Percentiles rank a stretch among this genome's conserved stretches.
These are phyloP conservation scores for Tolypocladium ophioglossoides DNA, from an alignment of 2,329 filamentous ascomycete species.

Conservation along the genomic window DNA sequence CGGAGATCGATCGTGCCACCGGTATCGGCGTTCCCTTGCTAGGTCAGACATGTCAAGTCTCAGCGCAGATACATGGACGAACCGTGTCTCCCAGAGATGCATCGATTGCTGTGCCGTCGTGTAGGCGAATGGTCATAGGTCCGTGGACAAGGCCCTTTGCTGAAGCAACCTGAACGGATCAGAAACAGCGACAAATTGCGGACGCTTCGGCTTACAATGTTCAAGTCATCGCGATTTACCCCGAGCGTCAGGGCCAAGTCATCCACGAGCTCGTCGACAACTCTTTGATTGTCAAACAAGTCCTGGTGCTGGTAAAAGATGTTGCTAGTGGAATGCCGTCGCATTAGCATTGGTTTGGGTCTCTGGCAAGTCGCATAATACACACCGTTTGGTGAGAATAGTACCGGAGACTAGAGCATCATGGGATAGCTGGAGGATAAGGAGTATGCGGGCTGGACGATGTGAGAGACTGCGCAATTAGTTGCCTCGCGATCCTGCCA, in stretches of 20 bases:
- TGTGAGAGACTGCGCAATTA: background rate
- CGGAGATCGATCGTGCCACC: conserved; percentile 33
- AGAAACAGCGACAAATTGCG: background rate
- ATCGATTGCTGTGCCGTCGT: conserved; percentile 29
- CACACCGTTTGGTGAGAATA: conserved; percentile 51
- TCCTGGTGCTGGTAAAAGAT: conserved; percentile 70
- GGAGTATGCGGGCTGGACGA: conserved; percentile 40
- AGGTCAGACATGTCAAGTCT: conserved; percentile 5
- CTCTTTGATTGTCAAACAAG: conserved; percentile 57
- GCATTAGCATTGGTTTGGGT: background rate
- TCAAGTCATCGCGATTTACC: conserved; percentile 52
- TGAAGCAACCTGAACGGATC: conserved; percentile 48
- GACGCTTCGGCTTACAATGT: conserved; percentile 45
- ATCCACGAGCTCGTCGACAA: conserved; percentile 64
- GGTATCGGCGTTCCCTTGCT: conserved; percentile 52
- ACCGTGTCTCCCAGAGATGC: conserved; percentile 19
- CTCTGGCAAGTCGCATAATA: background rate
- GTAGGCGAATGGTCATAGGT: conserved; percentile 34
- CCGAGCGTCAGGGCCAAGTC: conserved; percentile 62
- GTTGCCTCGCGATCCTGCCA: background rate
- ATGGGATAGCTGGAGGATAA: conserved; percentile 49
- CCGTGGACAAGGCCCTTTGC: conserved; percentile 64
- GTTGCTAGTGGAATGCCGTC: conserved; percentile 39
- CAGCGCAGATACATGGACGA: background rate
- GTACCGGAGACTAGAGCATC: conserved; percentile 44